Evolutionary conservation across 768 basidiomycete genomes (phyloP), one percentile per base, ranked within the genome.

Genomic region (Terana coerulea): DNA sequence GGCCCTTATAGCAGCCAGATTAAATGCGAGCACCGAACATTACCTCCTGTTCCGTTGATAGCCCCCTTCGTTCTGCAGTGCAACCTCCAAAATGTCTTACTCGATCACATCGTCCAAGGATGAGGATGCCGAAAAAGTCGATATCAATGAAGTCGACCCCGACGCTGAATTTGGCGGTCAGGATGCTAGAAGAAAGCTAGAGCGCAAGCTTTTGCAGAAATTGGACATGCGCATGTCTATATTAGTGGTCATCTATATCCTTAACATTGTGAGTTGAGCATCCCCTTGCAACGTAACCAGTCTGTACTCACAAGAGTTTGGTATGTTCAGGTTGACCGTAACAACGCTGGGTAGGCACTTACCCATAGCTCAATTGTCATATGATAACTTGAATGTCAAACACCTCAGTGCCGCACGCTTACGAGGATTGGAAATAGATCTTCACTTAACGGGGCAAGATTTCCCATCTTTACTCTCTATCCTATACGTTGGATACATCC

Each of bases 391-490:
- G 33, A 4, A 7, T 4, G 42, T 22, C 22, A 22, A 3, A n/a
- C 35, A 7, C 11, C 7, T 3, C 59, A 88, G 88, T 35, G 87
- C 85, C 15, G 88, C 87, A 24, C 76, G 88, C 42, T 70, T 88
- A 40, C 75, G 79, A 28, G 88, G 88, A 0, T 86, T 89, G 49
- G 82, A 86, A 61, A 69, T 74, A 47, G 86, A 89, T 66, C 71
- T 90, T 35, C 70, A 77, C 34, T 69, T 90, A 9, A 65, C 76
- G 55, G 85, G 80, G n/a, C 67, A 74, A 44, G 74, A 89, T 56
- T 90, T 88, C 59, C 76, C 81, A 5, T 81, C 85, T 0, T 66
- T 89, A 15, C 65, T 90, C 34, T 83, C 83, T 12, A 78, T 84
- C 41, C 72, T 86, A 28, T 86, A 85, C 55, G 72, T 84, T 19